phyloP scores from a whole-genome alignment of 768 basidiomycete genomes.

The Amylocystis lapponica region DNA sequence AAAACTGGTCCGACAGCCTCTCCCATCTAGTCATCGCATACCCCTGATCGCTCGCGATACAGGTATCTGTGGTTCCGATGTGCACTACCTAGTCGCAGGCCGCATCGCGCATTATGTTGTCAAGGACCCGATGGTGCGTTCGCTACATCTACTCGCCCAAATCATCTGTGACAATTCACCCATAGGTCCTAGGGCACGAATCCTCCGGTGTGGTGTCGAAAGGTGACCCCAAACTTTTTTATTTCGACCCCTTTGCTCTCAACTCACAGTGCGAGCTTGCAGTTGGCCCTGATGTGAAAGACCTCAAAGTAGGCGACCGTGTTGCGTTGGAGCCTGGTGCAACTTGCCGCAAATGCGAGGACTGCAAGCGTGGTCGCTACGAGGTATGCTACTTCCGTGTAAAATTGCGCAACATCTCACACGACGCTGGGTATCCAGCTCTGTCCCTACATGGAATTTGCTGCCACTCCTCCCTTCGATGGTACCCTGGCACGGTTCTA shows the following conservation, averaged over 20 bases:
- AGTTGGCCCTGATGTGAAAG: conserved; percentile 75
- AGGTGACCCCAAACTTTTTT: conserved; percentile 34
- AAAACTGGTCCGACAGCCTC: conserved; percentile 63
- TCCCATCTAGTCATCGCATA: not conserved
- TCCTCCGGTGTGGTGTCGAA: conserved; percentile 74
- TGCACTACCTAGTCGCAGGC: conserved; percentile 77
- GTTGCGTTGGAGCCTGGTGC: conserved; percentile 92
- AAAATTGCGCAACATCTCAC: not conserved
- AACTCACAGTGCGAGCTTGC: not conserved
- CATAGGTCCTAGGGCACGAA: conserved; percentile 92
- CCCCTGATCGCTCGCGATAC: conserved; percentile 5
- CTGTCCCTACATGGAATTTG: conserved; percentile 81
- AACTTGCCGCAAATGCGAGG: conserved; percentile 77
- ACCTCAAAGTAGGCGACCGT: conserved; percentile 75
- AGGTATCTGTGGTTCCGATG: conserved; percentile 94
- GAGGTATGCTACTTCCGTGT: conserved; percentile 44
- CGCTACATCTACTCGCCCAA: not conserved
- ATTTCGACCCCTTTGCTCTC: no score
- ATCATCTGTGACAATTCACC: conserved; percentile 1
- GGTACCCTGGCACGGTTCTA: conserved; percentile 89
- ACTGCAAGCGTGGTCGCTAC: conserved; percentile 80
- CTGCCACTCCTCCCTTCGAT: conserved; percentile 90
- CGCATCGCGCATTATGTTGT: conserved; percentile 79
- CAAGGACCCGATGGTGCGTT: conserved; percentile 65
- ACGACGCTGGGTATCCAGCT: conserved; percentile 40